Conservation (phyloP, 1,284 basidiomycete species). For the Pterula multifida region DNA sequence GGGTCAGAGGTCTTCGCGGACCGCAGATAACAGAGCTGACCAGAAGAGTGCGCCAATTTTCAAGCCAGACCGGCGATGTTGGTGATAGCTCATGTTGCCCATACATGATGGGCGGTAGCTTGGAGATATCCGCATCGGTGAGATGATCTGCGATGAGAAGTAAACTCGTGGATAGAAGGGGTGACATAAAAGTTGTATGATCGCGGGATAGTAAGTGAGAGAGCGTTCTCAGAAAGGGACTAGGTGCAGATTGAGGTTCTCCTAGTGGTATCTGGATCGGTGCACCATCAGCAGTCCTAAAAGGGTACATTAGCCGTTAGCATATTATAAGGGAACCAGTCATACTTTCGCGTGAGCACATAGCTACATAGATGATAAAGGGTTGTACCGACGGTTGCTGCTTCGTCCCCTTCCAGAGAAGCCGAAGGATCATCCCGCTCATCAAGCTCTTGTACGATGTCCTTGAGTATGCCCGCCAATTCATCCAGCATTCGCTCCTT, state of each 20-base stretch:
- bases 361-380: conserved; percentile 45
- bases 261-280: conserved; percentile 42
- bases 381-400: conserved; percentile 45
- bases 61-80: conserved; percentile 55
- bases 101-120: conserved; percentile 44
- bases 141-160: conserved; percentile 52
- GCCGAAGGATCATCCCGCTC: conserved; percentile 44
- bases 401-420: conserved; percentile 55
- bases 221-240: conserved; percentile 44
- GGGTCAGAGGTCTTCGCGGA: conserved; percentile 37
- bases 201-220: conserved; percentile 51
- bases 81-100: conserved; percentile 57
- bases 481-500: conserved; percentile 57
- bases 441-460: conserved; percentile 62
- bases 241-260: conserved; percentile 36
- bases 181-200: conserved; percentile 40
- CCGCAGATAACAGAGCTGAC: conserved; percentile 36
- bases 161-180: conserved; percentile 49
- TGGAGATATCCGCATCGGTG: conserved; percentile 48
- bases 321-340: conserved; percentile 11
- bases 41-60: conserved; percentile 48
- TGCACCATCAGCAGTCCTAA: conserved; percentile 40
- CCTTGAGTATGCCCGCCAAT: conserved; percentile 51
- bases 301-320: conserved; percentile 6
- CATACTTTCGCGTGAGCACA: conserved; percentile 40